These are phyloP conservation scores for Themeda triandra DNA, from an alignment of 176 grass and related monocot genomes.

Conservation along the genomic window DNA sequence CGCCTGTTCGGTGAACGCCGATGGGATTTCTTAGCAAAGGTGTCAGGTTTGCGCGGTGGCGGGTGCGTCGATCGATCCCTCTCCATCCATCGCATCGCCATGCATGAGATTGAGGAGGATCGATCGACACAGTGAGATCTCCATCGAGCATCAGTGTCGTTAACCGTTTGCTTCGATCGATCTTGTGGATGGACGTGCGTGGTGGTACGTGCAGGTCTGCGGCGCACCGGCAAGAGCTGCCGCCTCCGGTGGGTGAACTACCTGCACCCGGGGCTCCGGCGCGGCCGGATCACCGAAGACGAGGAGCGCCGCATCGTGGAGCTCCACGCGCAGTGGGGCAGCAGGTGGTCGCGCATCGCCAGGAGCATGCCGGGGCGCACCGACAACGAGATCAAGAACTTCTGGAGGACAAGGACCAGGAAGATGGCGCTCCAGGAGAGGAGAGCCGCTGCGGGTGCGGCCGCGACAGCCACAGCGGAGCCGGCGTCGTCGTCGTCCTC, in stretches of 20 bases:
- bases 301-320: slow-evolving; percentile 70
- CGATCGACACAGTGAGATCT: neutral
- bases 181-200: slow-evolving; percentile 15
- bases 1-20: slow-evolving; percentile 97
- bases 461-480: neutral
- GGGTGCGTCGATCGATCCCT: slow-evolving; percentile 37
- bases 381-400: slow-evolving; percentile 99
- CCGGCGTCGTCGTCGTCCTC: neutral
- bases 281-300: slow-evolving; percentile 74
- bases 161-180: slow-evolving; percentile 13
- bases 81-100: too few species aligned
- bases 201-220: slow-evolving; percentile 50
- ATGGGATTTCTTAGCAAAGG: slow-evolving; percentile 99
- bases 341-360: slow-evolving; percentile 85
- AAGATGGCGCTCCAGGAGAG: slow-evolving; percentile 72
- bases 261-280: slow-evolving; percentile 76
- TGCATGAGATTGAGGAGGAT: slow-evolving; percentile 5
- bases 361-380: slow-evolving; percentile 82
- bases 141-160: neutral
- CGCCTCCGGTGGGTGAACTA: slow-evolving; percentile 89
- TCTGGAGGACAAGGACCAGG: slow-evolving; percentile 85
- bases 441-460: neutral
- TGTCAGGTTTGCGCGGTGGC: slow-evolving; percentile 99
- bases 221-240: slow-evolving; percentile 89
- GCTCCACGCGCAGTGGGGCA: slow-evolving; percentile 79